Base-by-base conservation (phyloP, 2,329 filamentous ascomycete species). In the Teratosphaeria destructans region DNA sequence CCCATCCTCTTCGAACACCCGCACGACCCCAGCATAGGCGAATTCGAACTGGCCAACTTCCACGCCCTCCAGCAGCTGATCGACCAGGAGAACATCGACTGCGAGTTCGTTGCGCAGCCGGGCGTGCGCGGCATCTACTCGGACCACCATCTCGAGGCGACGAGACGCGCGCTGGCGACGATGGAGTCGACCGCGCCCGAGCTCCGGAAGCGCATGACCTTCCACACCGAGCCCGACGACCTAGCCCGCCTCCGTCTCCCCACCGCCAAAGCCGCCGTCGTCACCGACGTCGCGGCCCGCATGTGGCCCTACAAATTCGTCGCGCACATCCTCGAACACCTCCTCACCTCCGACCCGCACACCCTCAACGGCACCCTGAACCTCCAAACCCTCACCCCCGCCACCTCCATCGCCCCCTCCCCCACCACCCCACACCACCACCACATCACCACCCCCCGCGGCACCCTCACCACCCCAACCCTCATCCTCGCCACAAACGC, bases 301-400 rank as follows among this genome's bases (percentile, higher is more conserved):
- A 71, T 90, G 54, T 92, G 88, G 88, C 90, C 90, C 0, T 95
- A 95, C 73, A 95, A 94, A 74, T 81, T 95, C 19, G 85, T 95
- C 1, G 78, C 84, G 1, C 87, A 85, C 73, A 79, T 92, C 0
- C 75, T 95, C 0, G 83, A 89, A 69, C 72, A 76, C 8, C 79
- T 89, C 0, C 67, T 81, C 7, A 73, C 77, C 19, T 71, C 72
- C 1, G 60, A 62, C 3, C 34, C 63, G 0, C 35, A 62, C 0
- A 37, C 7, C 12, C 55, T 65, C 1, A n/a, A 57, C 8, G 73
- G 70, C 2, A 71, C 68, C 10, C 84, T 91, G 68, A 91, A 91
- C 67, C 77, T 93, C 29, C 88, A 92, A 73, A 91, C 88, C 5
- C 83, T 81, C 60, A 92, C 88, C 16, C 82, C 87, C 0, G 88